Percentiles rank a stretch among this genome's conserved stretches.
These are phyloP conservation scores for Neurospora tetraspora DNA, from an alignment of 495 filamentous ascomycete genomes.

Conservation along the genomic window DNA sequence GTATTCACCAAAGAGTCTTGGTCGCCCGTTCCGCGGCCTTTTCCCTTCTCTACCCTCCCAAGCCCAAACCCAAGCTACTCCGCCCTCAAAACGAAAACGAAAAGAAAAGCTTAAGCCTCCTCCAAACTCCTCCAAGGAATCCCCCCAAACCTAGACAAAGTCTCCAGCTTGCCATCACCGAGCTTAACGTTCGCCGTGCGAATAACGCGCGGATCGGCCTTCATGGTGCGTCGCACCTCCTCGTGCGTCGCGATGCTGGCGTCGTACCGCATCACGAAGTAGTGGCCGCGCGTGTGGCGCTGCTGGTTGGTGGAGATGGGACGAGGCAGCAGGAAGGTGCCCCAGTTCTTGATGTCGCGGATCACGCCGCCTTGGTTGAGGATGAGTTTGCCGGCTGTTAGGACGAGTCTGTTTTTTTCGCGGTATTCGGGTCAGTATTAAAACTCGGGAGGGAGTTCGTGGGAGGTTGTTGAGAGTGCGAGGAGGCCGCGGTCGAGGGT, in stretches of 20 bases:
- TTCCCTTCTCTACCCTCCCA: too few species aligned
- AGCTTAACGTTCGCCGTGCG: slow-evolving; percentile 78
- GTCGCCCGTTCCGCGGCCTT: too few species aligned
- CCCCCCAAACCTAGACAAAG: slow-evolving; percentile 49
- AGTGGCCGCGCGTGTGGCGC: slow-evolving; percentile 72
- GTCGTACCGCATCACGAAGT: slow-evolving; percentile 98
- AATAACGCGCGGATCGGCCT: slow-evolving; percentile 87
- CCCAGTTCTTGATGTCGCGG: slow-evolving; percentile 91
- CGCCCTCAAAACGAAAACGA: too few species aligned
- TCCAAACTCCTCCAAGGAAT: slow-evolving; percentile 42
- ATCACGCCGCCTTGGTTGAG: slow-evolving; percentile 81
- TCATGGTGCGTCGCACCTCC: slow-evolving; percentile 59
- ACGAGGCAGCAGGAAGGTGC: slow-evolving; percentile 72
- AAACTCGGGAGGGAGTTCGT: too few species aligned
- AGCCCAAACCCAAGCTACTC: too few species aligned
- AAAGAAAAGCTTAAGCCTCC: slow-evolving; percentile 7
- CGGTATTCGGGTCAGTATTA: too few species aligned
- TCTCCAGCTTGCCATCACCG: slow-evolving; percentile 64
- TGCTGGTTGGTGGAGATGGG: slow-evolving; percentile 66
- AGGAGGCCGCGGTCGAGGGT: too few species aligned
- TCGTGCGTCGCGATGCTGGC: slow-evolving; percentile 57
- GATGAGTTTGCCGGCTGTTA: slow-evolving; percentile 71
- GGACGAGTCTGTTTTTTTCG: slow-evolving; percentile 58
- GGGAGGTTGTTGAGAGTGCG: too few species aligned
- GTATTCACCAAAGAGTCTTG: too few species aligned